A percentile compares a stretch with the other conserved stretches of the same genome.
Conservation (phyloP, 2,329 filamentous ascomycete species). For the Aspergillus udagawae region DNA sequence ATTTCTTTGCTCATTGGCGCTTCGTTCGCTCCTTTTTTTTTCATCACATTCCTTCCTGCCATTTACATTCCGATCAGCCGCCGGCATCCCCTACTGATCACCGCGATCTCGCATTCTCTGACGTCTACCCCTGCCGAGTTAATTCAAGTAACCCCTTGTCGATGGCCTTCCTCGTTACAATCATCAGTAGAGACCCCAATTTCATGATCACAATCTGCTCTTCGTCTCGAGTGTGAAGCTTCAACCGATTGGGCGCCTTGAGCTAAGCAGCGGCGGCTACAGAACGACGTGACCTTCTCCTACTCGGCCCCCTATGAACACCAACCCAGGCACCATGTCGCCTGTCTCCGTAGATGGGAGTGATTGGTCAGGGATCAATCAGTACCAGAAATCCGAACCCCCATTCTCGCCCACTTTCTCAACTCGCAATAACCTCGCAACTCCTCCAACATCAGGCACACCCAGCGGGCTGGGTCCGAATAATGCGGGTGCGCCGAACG, state of each 20-base stretch:
- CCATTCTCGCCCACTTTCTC: conserved; percentile 48
- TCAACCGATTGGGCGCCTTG: conserved; percentile 1
- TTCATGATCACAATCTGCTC: conserved; percentile 10
- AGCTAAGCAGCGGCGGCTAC: conserved; percentile 3
- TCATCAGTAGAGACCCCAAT: conserved; percentile 7
- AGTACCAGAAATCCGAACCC: conserved; percentile 53
- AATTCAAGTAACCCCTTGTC: not conserved
- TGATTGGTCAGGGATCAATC: conserved; percentile 71
- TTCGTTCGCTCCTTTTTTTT: not conserved
- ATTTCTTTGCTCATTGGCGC: conserved; percentile 1
- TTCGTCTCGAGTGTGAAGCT: conserved; percentile 1
- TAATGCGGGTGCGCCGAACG: conserved; percentile 29
- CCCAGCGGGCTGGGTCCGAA: conserved; percentile 59
- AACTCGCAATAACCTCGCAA: conserved; percentile 52
- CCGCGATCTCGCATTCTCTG: not conserved
- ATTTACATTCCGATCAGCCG: not conserved
- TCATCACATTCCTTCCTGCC: not conserved
- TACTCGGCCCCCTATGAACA: conserved; percentile 56
- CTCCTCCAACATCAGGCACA: conserved; percentile 63
- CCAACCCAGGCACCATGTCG: conserved; percentile 71
- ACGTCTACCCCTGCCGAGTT: not conserved
- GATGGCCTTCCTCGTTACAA: conserved; percentile 6
- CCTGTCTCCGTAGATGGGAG: conserved; percentile 77
- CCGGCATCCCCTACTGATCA: not conserved
- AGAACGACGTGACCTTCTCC: conserved; percentile 5